These are phyloP conservation scores for Sphaerostilbella broomeana DNA, from an alignment of 2,329 filamentous ascomycete species.

Conservation along the genomic window DNA sequence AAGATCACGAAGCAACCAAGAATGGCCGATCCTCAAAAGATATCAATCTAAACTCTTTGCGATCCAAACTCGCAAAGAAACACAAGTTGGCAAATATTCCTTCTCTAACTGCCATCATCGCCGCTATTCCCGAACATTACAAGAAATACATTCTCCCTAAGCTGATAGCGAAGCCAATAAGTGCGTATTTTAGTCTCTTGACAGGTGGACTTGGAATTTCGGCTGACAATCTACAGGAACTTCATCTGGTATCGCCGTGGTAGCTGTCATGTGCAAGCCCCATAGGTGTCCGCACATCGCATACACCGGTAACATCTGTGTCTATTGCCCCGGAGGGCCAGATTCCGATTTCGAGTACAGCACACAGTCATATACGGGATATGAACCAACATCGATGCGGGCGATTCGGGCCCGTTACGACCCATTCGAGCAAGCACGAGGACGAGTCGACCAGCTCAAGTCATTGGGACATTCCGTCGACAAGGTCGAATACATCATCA, in stretches of 20 bases:
- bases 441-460: constrained; percentile 93
- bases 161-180: constrained; percentile 92
- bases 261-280: constrained; percentile 99
- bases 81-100: constrained; percentile 83
- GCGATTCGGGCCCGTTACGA: constrained; percentile 96
- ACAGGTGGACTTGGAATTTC: not conserved
- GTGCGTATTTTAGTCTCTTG: constrained; percentile 35
- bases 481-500: constrained; percentile 99
- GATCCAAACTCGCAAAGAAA: constrained; percentile 85
- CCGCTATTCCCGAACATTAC: constrained; percentile 97
- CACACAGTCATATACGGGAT: constrained; percentile 97
- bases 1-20: constrained; percentile 80
- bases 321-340: constrained; percentile 95
- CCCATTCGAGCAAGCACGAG: constrained; percentile 93
- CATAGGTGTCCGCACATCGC: constrained; percentile 96
- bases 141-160: constrained; percentile 98
- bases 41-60: constrained; percentile 84
- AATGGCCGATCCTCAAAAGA: constrained; percentile 73
- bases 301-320: constrained; percentile 97
- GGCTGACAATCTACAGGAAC: constrained; percentile 53
- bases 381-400: constrained; percentile 97
- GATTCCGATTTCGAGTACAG: constrained; percentile 99
- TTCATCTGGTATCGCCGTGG: constrained; percentile 93
- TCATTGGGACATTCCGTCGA: constrained; percentile 93
- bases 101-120: constrained; percentile 92